Base-by-base conservation (phyloP, 2,329 filamentous ascomycete genomes). In the Penicillium sp. region DNA sequence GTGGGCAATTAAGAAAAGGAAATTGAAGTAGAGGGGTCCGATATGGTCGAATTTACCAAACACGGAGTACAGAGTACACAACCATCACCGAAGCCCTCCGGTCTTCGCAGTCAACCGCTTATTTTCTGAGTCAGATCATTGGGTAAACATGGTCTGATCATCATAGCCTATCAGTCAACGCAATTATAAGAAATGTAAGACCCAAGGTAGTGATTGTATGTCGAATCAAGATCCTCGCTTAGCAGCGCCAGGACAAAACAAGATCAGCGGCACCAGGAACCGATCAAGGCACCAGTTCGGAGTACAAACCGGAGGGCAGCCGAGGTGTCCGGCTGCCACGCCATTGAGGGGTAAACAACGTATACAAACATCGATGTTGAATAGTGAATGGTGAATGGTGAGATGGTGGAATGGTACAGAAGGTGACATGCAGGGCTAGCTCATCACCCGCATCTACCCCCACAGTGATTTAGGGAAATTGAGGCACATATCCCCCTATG, bases 391-490 rank as follows among this genome's bases (percentile, higher is more conserved):
- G 5, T 5, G 23, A 23, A 23, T 23, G 23, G 23, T 23, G 23
- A 11, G 26, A 39, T 38, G 13, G 35, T 47, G 36, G 49, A 32
- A 52, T 16, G 19, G n/a, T 9, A 36, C n/a, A 18, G 38, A 48
- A 53, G 43, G 30, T 39, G 26, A 50, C 38, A 34, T 50, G 39
- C 51, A 54, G 27, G 34, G 27, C 39, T 49, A 36, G 16, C 14
- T 38, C 11, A 7, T 51, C 38, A 51, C 23, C 40, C 18, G 39
- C 51, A 30, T 43, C 26, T 38, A 27, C 39, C 46, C 27, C 46
- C 46, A 42, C 39, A 43, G 16, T 43, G 8, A 43, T 11, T 11
- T 35, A 11, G 32, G 14, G 38, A 19, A 27, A 23, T 26, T 43
- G 18, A 50, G 34, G 34, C 1, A 38, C 39, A 14, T 32, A 30